These are phyloP conservation scores for Ogataea degrootiae DNA, from an alignment of 805 yeast species.

Conservation along the genomic window DNA sequence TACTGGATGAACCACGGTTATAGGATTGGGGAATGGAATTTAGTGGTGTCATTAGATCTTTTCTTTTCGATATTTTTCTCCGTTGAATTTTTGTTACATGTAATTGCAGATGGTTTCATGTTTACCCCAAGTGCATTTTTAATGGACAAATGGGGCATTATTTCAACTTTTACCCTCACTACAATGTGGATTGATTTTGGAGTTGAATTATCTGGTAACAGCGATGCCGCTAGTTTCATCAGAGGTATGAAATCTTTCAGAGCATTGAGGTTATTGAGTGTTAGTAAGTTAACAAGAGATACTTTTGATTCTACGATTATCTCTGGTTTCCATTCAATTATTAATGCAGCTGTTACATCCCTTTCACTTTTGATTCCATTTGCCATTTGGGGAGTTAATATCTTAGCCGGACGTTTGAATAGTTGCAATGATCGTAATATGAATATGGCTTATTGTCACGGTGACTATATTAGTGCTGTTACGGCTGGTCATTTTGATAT, in stretches of 20 bases:
- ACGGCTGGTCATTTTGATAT: constrained; percentile 65
- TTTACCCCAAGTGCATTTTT: constrained; percentile 78
- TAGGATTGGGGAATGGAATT: constrained; percentile 37
- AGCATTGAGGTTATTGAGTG: constrained; percentile 70
- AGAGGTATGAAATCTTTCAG: constrained; percentile 78
- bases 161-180: constrained; percentile 62
- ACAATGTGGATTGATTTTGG: constrained; percentile 72
- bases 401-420: constrained; percentile 65
- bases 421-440: constrained; percentile 56
- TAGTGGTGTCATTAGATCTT: constrained; percentile 56
- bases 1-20: constrained; percentile 37
- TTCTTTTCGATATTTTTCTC: constrained; percentile 54
- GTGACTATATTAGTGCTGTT: constrained; percentile 44
- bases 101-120: constrained; percentile 74
- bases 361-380: constrained; percentile 72
- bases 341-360: constrained; percentile 60
- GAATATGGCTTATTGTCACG: constrained; percentile 40
- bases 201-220: constrained; percentile 47
- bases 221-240: constrained; percentile 55
- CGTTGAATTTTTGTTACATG: constrained; percentile 60
- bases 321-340: constrained; percentile 66
- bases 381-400: constrained; percentile 78
- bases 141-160: constrained; percentile 70
- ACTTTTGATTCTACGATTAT: constrained; percentile 73
- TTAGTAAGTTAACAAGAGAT: constrained; percentile 64